Conservation (phyloP, 495 filamentous ascomycete genomes). For the Xylaria longipes region DNA sequence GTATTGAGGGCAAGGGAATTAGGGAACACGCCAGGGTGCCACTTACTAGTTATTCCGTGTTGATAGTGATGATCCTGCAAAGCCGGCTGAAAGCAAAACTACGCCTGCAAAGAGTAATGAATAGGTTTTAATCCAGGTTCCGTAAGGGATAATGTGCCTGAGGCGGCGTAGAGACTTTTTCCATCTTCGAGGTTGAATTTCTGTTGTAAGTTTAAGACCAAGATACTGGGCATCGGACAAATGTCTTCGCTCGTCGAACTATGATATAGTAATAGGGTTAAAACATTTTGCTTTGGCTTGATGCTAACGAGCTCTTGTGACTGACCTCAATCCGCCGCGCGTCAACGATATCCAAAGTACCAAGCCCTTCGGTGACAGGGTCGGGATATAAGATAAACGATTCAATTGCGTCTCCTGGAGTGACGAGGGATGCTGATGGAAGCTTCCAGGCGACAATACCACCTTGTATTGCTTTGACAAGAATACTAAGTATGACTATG, state of each 20-base stretch:
- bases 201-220: background rate
- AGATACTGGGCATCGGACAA: background rate
- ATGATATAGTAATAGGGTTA: background rate
- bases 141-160: background rate
- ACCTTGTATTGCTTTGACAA: conserved; percentile 11
- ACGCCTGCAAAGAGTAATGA: background rate
- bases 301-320: background rate
- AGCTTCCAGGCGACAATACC: background rate
- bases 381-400: conserved; percentile 33
- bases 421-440: conserved; percentile 16
- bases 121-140: background rate
- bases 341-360: conserved; percentile 24
- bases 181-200: conserved; percentile 6
- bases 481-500: conserved; percentile 13
- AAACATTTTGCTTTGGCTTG: background rate
- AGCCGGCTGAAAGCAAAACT: background rate
- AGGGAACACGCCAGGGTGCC: too few species aligned
- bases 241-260: background rate
- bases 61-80: background rate
- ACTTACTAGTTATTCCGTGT: conserved; percentile 5
- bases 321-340: conserved; percentile 18
- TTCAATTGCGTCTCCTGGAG: conserved; percentile 26
- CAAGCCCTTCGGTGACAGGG: conserved; percentile 17
- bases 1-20: background rate
- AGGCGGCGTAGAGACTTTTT: background rate